Evolutionary conservation across 2,329 filamentous ascomycete genomes (phyloP).

Genomic region (Beauveria medogensis): DNA sequence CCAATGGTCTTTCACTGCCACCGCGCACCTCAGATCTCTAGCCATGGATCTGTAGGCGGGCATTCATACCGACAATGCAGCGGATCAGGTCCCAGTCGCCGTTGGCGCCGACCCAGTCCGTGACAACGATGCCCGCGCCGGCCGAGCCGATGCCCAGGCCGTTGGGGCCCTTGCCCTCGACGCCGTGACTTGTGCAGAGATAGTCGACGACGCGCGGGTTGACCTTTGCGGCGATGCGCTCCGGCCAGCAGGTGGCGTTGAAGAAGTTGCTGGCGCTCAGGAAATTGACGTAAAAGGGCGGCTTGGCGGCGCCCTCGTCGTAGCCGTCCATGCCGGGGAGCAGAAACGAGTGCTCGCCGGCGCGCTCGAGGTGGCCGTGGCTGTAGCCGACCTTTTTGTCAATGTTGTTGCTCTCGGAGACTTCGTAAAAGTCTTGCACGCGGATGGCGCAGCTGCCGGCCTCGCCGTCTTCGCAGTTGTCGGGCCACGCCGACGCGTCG

Average conservation of each 20-base stretch:
- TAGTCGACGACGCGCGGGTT: constrained; percentile 68
- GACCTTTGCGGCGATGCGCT: constrained; percentile 77
- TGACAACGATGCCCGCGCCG: constrained; percentile 79
- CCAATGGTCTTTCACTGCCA: background rate
- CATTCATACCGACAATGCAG: constrained; percentile 88
- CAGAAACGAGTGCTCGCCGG: constrained; percentile 44
- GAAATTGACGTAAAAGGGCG: constrained; percentile 82
- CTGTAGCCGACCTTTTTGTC: constrained; percentile 70
- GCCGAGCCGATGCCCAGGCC: constrained; percentile 57
- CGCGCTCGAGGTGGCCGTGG: constrained; percentile 67
- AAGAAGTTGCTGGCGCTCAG: constrained; percentile 90
- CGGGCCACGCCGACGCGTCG: constrained; percentile 65
- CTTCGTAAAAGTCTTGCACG: constrained; percentile 92
- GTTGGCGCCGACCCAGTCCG: constrained; percentile 82
- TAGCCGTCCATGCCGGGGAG: constrained; percentile 29
- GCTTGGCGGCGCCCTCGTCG: constrained; percentile 20
- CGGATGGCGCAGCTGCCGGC: constrained; percentile 61
- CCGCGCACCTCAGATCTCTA: constrained; percentile 16
- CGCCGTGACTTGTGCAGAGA: constrained; percentile 49
- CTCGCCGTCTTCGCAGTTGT: constrained; percentile 74
- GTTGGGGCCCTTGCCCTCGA: constrained; percentile 40
- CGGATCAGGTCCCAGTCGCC: constrained; percentile 87
- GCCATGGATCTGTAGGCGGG: constrained; percentile 46
- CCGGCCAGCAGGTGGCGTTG: constrained; percentile 85
- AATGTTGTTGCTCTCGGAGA: constrained; percentile 67